Evolutionary conservation across 305 asterid genomes (phyloP).

Genomic region (Stenogyne calaminthoides): DNA sequence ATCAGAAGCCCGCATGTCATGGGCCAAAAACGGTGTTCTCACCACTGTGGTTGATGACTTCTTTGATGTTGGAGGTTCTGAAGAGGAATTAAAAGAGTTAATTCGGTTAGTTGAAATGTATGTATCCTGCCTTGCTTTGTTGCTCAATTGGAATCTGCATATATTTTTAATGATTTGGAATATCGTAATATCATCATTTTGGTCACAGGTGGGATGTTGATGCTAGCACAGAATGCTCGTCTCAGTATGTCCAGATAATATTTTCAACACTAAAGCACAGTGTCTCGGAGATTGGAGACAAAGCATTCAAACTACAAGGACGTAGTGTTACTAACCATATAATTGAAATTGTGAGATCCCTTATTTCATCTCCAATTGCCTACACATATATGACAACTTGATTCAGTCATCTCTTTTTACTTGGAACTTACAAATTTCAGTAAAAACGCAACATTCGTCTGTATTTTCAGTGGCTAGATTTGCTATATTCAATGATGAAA

Average conservation of each 20-base stretch:
- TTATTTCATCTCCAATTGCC: conserved; percentile 11
- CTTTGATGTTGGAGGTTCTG: conserved; percentile 84
- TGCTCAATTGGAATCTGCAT: conserved; percentile 8
- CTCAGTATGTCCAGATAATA: conserved; percentile 67
- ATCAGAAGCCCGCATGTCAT: conserved; percentile 81
- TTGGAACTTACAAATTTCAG: background rate
- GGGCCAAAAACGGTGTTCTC: conserved; percentile 85
- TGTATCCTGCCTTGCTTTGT: conserved; percentile 14
- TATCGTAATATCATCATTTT: background rate
- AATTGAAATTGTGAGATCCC: conserved; percentile 60
- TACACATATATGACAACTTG: background rate
- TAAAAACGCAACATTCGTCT: background rate
- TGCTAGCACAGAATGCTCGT: conserved; percentile 51
- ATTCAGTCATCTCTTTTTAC: background rate
- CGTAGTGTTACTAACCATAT: conserved; percentile 59
- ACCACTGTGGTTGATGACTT: conserved; percentile 91
- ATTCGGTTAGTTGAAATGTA: conserved; percentile 68
- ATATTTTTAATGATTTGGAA: conserved; percentile 19
- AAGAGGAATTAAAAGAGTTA: conserved; percentile 66
- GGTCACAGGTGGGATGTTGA: conserved; percentile 76
- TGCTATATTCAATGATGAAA: conserved; percentile 72
- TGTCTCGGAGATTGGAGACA: conserved; percentile 62
- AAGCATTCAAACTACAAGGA: conserved; percentile 55
- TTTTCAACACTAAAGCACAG: conserved; percentile 69
- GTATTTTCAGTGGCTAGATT: conserved; percentile 69